Conservation (phyloP, 2,329 filamentous ascomycete species). For the Orbilia blumenaviensis region DNA sequence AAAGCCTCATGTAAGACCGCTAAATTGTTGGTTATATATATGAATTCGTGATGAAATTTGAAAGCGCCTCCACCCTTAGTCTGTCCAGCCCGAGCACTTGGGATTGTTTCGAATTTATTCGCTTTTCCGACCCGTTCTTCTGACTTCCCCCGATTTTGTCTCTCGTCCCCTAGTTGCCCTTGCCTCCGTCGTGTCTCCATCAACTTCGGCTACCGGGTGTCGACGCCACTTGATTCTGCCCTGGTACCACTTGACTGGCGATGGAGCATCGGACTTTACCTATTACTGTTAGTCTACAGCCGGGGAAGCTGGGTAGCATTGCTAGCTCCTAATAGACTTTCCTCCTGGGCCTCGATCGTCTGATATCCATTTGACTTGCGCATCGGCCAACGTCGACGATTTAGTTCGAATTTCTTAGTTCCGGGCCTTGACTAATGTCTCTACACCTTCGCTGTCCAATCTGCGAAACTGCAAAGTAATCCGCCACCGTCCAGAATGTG, state of each 20-base stretch:
- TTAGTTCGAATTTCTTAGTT: too few species aligned
- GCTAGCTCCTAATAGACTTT: not conserved
- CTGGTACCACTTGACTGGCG: not conserved
- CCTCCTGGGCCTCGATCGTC: conserved; percentile 5
- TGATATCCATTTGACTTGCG: conserved; percentile 23
- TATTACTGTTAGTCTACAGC: not conserved
- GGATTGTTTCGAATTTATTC: not conserved
- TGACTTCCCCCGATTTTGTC: not conserved
- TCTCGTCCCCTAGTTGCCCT: not conserved
- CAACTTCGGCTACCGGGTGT: not conserved
- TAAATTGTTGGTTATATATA: not conserved
- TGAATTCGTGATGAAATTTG: not conserved
- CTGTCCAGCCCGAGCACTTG: too few species aligned
- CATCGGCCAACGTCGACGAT: not conserved
- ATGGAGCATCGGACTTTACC: not conserved
- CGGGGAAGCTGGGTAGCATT: conserved; percentile 12
- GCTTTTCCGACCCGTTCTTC: not conserved
- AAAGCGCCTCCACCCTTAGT: not conserved
- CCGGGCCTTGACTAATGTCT: not conserved
- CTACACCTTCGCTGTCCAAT: conserved; percentile 12
- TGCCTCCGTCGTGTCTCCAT: not conserved
- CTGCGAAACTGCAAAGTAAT: conserved; percentile 36
- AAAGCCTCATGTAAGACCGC: conserved; percentile 31
- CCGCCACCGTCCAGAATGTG: not conserved
- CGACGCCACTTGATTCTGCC: not conserved